Conservation (phyloP, 1,284 basidiomycete species). For the Athelia sp. region DNA sequence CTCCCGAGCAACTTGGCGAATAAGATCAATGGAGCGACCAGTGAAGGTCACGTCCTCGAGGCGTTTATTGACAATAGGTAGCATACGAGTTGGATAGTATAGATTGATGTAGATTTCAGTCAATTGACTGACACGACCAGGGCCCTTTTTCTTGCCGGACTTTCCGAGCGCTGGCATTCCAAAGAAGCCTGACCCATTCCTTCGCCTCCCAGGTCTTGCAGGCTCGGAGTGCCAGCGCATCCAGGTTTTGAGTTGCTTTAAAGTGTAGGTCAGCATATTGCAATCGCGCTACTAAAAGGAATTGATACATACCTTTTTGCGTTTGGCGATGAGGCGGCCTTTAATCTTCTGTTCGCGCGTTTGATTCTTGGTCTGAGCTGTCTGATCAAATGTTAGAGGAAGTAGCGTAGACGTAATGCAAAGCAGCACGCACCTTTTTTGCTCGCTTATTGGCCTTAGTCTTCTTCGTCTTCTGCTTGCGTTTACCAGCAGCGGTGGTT, state of each 20-base stretch:
- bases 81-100: neutral
- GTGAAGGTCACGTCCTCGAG: neutral
- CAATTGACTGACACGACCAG: neutral
- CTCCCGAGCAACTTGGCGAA: neutral
- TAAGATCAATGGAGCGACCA: neutral
- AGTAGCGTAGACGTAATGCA: neutral
- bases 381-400: neutral
- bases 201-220: neutral
- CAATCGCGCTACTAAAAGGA: neutral
- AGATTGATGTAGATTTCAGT: neutral
- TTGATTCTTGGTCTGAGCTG: neutral
- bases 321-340: too few species aligned
- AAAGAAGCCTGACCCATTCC: neutral
- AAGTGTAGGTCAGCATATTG: neutral
- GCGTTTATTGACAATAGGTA: neutral
- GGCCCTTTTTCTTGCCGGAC: neutral
- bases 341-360: neutral
- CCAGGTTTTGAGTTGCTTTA: neutral
- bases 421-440: neutral
- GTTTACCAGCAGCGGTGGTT: neutral
- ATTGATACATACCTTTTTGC: neutral
- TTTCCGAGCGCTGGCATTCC: neutral
- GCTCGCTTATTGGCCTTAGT: neutral
- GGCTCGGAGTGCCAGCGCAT: neutral
- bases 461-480: neutral